Evolutionary conservation across 208 protist species (phyloP).

Genomic region (Trypanosoma melophagium): DNA sequence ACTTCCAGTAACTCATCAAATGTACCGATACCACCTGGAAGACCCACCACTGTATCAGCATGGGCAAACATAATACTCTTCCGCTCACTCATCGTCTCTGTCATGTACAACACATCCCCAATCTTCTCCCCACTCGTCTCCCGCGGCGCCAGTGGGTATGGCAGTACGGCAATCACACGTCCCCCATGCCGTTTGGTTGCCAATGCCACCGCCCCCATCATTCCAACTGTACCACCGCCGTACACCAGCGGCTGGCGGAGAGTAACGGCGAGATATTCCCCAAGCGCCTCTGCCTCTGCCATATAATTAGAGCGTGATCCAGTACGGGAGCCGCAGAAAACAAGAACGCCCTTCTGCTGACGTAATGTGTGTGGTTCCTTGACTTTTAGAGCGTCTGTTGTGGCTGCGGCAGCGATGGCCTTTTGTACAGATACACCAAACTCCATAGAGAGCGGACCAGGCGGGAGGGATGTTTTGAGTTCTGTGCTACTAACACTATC

Average conservation of each 20-base stretch:
- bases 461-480: not conserved
- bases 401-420: not conserved
- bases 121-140: conserved; percentile 62
- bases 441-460: not conserved
- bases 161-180: conserved; percentile 64
- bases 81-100: conserved; percentile 77
- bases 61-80: conserved; percentile 86
- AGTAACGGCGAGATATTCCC: conserved; percentile 40
- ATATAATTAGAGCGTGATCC: conserved; percentile 47
- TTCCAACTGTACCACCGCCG: conserved; percentile 72
- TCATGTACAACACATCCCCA: conserved; percentile 59
- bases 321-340: conserved; percentile 62
- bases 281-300: conserved; percentile 45
- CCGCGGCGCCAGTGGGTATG: conserved; percentile 42
- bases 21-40: conserved; percentile 80
- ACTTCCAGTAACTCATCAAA: conserved; percentile 87
- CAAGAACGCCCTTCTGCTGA: conserved; percentile 59
- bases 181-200: conserved; percentile 33
- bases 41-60: conserved; percentile 60
- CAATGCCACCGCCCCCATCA: conserved; percentile 75
- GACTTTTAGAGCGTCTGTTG: not conserved
- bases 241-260: conserved; percentile 59
- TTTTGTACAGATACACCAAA: no score
- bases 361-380: not conserved
- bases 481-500: not conserved